Percentiles rank a stretch among this genome's conserved stretches.
phyloP scores from a whole-genome alignment of 2,329 filamentous ascomycete species.

The Diplodia mutila region DNA sequence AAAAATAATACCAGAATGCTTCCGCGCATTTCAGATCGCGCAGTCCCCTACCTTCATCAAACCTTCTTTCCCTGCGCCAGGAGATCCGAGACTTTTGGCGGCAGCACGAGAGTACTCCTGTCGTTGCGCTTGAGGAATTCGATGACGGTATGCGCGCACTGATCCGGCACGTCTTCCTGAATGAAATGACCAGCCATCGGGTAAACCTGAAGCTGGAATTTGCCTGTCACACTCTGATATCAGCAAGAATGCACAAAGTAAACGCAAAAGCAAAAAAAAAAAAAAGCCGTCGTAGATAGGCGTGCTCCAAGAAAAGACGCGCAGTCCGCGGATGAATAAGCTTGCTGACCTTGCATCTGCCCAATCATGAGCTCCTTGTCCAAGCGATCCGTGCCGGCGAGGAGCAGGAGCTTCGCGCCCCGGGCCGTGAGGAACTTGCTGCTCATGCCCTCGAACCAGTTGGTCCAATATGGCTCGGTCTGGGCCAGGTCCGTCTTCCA shows the following conservation, averaged over 20 bases:
- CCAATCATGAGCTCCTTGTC: slow-evolving; percentile 94
- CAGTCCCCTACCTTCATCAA: slow-evolving; percentile 33
- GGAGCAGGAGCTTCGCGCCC: slow-evolving; percentile 81
- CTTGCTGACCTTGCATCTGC: slow-evolving; percentile 81
- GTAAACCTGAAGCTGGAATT: slow-evolving; percentile 94
- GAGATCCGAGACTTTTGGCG: slow-evolving; percentile 75
- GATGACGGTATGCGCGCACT: slow-evolving; percentile 79
- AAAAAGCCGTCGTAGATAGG: not conserved
- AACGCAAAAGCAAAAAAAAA: too few relatives aligned
- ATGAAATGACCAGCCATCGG: slow-evolving; percentile 96
- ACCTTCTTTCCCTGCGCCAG: slow-evolving; percentile 56
- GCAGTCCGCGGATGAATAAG: slow-evolving; percentile 25
- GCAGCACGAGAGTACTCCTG: slow-evolving; percentile 78
- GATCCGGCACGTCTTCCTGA: slow-evolving; percentile 91
- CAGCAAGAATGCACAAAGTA: not conserved
- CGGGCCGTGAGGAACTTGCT: slow-evolving; percentile 81
- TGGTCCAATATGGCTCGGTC: slow-evolving; percentile 91
- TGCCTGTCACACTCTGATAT: slow-evolving; percentile 58
- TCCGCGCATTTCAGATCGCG: not conserved
- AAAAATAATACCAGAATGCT: slow-evolving; percentile 3
- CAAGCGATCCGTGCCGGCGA: slow-evolving; percentile 86
- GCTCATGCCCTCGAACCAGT: slow-evolving; percentile 88
- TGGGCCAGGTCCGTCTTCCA: slow-evolving; percentile 85
- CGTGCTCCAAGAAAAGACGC: not conserved
- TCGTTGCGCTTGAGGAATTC: slow-evolving; percentile 96